phyloP scores from a whole-genome alignment of 1,284 basidiomycete genomes.

The Trichosporon ovoides region DNA sequence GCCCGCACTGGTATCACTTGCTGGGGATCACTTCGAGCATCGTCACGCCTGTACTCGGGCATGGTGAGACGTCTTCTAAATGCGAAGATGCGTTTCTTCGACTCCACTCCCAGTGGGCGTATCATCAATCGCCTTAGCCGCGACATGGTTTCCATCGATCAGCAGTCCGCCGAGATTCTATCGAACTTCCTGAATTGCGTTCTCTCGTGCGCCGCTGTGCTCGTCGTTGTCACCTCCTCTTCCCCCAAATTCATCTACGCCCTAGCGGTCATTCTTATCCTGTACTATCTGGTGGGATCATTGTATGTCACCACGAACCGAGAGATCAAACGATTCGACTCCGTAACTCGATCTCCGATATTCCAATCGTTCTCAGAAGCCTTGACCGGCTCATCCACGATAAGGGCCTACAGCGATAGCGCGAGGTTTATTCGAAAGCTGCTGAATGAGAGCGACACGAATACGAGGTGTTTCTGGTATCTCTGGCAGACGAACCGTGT shows the following conservation, averaged over 20 bases:
- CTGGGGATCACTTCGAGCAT: conserved; percentile 41
- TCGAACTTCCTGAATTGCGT: conserved; percentile 44
- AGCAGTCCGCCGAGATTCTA: conserved; percentile 45
- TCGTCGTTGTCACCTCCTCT: conserved; percentile 42
- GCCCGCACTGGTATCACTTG: conserved; percentile 38
- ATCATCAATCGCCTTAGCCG: conserved; percentile 54
- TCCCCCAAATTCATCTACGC: conserved; percentile 48
- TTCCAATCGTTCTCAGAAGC: conserved; percentile 54
- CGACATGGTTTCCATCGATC: conserved; percentile 53
- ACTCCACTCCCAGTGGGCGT: conserved; percentile 50
- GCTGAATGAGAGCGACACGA: conserved; percentile 50
- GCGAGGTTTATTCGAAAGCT: conserved; percentile 50
- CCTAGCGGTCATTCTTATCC: conserved; percentile 45
- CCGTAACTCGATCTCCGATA: conserved; percentile 54
- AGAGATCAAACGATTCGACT: conserved; percentile 56
- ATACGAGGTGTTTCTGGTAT: conserved; percentile 48
- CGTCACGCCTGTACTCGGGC: conserved; percentile 34
- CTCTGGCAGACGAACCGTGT: conserved; percentile 51
- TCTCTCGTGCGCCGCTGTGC: conserved; percentile 36
- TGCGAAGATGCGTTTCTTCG: conserved; percentile 49
- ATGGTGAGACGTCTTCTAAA: conserved; percentile 42
- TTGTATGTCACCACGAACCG: conserved; percentile 52
- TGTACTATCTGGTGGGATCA: conserved; percentile 49
- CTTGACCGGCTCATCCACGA: conserved; percentile 51
- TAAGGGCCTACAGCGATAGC: conserved; percentile 53